Conservation (phyloP, 768 basidiomycete species). For the Termitomyces heimii region DNA sequence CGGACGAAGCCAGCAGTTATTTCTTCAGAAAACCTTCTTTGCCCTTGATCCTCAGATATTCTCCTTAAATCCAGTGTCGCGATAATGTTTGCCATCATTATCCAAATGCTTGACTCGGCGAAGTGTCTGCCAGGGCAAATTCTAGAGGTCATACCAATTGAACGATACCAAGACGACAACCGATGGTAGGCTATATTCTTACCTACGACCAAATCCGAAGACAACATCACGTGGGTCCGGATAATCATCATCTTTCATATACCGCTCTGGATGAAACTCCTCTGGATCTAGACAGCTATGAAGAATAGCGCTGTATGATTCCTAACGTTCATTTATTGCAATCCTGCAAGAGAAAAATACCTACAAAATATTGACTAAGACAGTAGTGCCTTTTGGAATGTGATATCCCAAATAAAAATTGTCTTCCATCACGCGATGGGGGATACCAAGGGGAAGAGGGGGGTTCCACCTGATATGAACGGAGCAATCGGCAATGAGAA, state of each 20-base stretch:
- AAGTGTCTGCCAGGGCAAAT: conserved; percentile 52
- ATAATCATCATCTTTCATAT: conserved; percentile 29
- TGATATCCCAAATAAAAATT: conserved; percentile 41
- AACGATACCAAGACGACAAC: neutral
- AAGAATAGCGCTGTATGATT: conserved; percentile 31
- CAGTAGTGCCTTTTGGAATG: conserved; percentile 39
- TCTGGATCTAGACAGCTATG: conserved; percentile 40
- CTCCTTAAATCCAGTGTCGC: conserved; percentile 40
- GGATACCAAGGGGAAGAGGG: conserved; percentile 42
- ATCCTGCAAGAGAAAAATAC: conserved; percentile 5
- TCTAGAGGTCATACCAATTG: conserved; percentile 17
- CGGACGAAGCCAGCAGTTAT: conserved; percentile 41
- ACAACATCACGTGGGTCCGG: conserved; percentile 42
- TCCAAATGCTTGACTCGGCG: conserved; percentile 42
- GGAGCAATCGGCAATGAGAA: neutral
- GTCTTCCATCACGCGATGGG: conserved; percentile 47
- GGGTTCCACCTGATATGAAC: conserved; percentile 35
- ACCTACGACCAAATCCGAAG: conserved; percentile 58
- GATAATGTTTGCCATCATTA: conserved; percentile 36
- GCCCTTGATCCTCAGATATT: conserved; percentile 34
- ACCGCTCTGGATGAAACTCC: conserved; percentile 45
- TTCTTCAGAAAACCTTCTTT: conserved; percentile 30
- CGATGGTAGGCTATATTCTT: conserved; percentile 2
- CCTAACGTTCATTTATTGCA: neutral
- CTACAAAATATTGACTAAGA: conserved; percentile 39